Base-by-base conservation (phyloP, 345 rosid genomes). In the Firmiana major region DNA sequence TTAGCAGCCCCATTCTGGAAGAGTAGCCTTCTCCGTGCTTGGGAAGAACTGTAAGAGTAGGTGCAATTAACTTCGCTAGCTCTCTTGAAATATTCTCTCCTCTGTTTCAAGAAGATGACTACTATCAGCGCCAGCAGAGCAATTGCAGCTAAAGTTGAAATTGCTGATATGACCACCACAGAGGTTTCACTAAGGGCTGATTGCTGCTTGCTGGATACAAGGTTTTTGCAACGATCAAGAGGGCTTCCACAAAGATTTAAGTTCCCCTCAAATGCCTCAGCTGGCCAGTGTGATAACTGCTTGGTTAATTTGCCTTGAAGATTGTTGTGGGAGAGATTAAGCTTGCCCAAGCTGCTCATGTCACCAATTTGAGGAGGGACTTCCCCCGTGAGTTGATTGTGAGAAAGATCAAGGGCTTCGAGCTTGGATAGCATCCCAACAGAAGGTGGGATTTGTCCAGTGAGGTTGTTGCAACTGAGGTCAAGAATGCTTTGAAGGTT, bases 331-430 rank as follows among this genome's bases (percentile, higher is more conserved):
- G 99, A 92, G 74, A 96, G 86, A 73, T 92, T 81, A 19, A 96
- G 93, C 84, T 87, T 90, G 9, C 90, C 97, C 19, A 96, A 85
- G 83, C 99, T 92, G 82, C 85, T 88, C 98, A 92, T 90, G 0
- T 81, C 87, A 0, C 87, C 92, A 0, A 96, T 79, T 65, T 84
- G 75, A 6, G 87, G 74, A 81, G 99, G 99, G 46, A 96, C 79
- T 71, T 87, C 89, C 6, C 98, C 99, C 0, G 49, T 77, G 12
- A 96, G 85, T 59, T 86, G 89, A 79, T 93, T 93, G 71, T 91
- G 91, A 46, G 99, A 96, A 36, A 96, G 86, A 87, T 93, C 88
- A 49, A 96, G 99, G 1, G 80, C 82, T 86, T 91, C 98, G 7
- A 93, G 93, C 85, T 89, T 96, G 16, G 86, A 80, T 76, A 96